A percentile compares a stretch with the other conserved stretches of the same genome.
phyloP scores from a whole-genome alignment of 768 basidiomycete species.

The Lenzites betulinus region DNA sequence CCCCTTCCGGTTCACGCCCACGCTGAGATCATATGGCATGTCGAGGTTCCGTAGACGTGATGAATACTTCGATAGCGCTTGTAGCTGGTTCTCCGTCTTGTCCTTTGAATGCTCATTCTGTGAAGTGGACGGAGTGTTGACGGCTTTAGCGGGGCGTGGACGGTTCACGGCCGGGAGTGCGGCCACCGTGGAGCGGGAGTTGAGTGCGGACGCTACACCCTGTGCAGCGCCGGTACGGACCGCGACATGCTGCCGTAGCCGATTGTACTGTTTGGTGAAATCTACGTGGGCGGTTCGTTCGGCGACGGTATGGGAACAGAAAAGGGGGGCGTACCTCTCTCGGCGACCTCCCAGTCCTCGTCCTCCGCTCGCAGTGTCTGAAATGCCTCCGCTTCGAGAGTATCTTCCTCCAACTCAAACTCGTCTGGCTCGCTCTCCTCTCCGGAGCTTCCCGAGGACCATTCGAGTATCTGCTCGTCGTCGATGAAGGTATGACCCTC shows the following conservation, averaged over 20 bases:
- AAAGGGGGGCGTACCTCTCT: slow-evolving; percentile 59
- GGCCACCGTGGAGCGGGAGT: slow-evolving; percentile 53
- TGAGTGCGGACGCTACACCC: slow-evolving; percentile 54
- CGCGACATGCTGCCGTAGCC: slow-evolving; percentile 87
- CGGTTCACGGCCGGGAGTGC: slow-evolving; percentile 74
- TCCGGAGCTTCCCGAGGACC: slow-evolving; percentile 32
- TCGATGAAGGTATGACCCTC: slow-evolving; percentile 38
- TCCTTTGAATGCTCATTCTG: slow-evolving; percentile 43
- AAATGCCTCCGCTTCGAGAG: slow-evolving; percentile 37
- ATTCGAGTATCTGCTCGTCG: slow-evolving; percentile 30
- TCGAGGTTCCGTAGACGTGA: slow-evolving; percentile 77
- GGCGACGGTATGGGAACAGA: neutral
- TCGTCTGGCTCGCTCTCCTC: slow-evolving; percentile 44
- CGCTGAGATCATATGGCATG: slow-evolving; percentile 63
- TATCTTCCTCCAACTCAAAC: slow-evolving; percentile 37
- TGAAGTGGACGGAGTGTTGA: slow-evolving; percentile 26
- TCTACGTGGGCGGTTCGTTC: slow-evolving; percentile 50
- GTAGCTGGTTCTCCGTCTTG: slow-evolving; percentile 71
- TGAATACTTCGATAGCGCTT: slow-evolving; percentile 73
- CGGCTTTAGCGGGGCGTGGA: slow-evolving; percentile 43
- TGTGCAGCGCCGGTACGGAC: slow-evolving; percentile 74
- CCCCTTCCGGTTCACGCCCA: slow-evolving; percentile 90
- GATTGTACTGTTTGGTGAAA: slow-evolving; percentile 98
- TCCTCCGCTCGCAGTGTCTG: slow-evolving; percentile 68
- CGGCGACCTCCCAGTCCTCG: slow-evolving; percentile 87